phyloP scores from a whole-genome alignment of 208 protist genomes.

The Leishmania gerbilli region DNA sequence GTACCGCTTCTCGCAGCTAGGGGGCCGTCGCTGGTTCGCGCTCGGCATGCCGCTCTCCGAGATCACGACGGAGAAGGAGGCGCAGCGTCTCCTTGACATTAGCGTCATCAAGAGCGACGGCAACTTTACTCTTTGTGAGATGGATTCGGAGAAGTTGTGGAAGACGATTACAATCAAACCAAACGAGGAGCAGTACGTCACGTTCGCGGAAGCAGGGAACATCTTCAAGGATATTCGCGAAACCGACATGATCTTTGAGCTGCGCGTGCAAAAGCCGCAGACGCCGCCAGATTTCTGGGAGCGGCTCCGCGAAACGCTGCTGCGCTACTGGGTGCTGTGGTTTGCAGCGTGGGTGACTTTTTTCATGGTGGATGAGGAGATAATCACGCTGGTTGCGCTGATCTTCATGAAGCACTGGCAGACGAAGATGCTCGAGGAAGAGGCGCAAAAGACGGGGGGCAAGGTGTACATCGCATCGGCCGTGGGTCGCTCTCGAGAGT shows the following conservation, averaged over 20 bases:
- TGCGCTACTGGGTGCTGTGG: slow-evolving; percentile 90
- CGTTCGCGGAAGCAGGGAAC: slow-evolving; percentile 58
- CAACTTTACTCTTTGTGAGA: slow-evolving; percentile 53
- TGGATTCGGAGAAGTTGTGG: slow-evolving; percentile 74
- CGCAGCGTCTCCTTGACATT: slow-evolving; percentile 73
- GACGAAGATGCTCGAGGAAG: slow-evolving; percentile 78
- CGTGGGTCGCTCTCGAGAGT: slow-evolving; percentile 42
- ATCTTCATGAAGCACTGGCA: slow-evolving; percentile 85
- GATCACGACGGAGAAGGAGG: slow-evolving; percentile 76
- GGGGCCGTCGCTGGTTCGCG: slow-evolving; percentile 79
- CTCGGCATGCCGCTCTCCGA: slow-evolving; percentile 76
- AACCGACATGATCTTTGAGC: slow-evolving; percentile 48
- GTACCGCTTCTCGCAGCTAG: slow-evolving; percentile 72
- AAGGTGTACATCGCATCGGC: slow-evolving; percentile 89
- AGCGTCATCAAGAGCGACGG: slow-evolving; percentile 68
- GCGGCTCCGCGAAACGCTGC: slow-evolving; percentile 66
- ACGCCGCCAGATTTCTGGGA: slow-evolving; percentile 78
- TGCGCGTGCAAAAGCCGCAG: slow-evolving; percentile 76
- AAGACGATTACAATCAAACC: slow-evolving; percentile 68
- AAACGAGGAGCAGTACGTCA: slow-evolving; percentile 43
- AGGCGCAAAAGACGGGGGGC: slow-evolving; percentile 78
- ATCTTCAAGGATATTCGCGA: slow-evolving; percentile 30
- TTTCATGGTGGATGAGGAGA: slow-evolving; percentile 92
- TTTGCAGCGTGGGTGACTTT: slow-evolving; percentile 88
- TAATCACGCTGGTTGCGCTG: slow-evolving; percentile 82